A percentile compares a stretch with the other conserved stretches of the same genome.
Evolutionary conservation across 441 rosid genomes (phyloP).

Genomic region (Croton setiger): DNA sequence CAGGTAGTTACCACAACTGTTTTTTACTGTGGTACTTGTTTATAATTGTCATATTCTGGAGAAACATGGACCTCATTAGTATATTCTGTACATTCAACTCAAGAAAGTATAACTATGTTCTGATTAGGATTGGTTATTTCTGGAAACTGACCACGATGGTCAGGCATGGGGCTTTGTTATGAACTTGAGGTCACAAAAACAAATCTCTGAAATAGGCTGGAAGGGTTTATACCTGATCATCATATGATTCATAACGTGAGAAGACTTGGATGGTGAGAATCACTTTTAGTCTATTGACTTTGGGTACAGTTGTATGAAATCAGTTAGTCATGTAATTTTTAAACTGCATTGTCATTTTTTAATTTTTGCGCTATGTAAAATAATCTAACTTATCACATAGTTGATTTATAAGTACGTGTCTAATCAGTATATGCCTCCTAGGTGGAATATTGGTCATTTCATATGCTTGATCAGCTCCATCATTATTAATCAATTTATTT

Average conservation of each 20-base stretch:
- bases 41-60: background rate
- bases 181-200: background rate
- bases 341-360: background rate
- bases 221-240: background rate
- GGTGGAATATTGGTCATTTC: background rate
- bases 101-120: background rate
- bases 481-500: background rate
- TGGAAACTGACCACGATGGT: background rate
- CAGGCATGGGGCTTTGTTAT: background rate
- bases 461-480: slow-evolving; percentile 1
- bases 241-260: background rate
- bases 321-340: background rate
- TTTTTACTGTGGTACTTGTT: background rate
- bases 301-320: background rate
- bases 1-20: background rate
- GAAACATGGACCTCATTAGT: background rate
- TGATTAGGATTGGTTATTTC: background rate
- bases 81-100: background rate
- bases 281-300: background rate
- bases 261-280: background rate
- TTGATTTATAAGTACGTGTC: background rate
- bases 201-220: background rate
- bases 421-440: background rate
- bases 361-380: background rate
- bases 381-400: background rate